These are phyloP conservation scores for Stagonosporopsis vannaccii DNA, from an alignment of 2,329 filamentous ascomycete genomes.

Conservation along the genomic window DNA sequence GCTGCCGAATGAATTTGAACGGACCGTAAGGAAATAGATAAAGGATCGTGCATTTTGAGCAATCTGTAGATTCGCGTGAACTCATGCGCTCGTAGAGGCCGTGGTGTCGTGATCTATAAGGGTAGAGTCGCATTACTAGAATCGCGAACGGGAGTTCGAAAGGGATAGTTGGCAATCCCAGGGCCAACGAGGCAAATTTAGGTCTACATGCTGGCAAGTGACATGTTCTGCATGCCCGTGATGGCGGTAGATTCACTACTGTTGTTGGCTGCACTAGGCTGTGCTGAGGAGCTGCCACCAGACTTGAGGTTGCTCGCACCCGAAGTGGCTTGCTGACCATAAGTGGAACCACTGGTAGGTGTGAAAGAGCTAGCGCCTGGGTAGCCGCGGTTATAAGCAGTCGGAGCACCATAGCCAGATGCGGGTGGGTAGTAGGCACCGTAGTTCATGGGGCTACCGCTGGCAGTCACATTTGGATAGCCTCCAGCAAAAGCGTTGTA, in stretches of 20 bases:
- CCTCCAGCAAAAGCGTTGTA: slow-evolving; percentile 28
- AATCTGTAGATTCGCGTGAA: neutral
- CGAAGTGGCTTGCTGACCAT: slow-evolving; percentile 24
- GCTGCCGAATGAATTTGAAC: neutral
- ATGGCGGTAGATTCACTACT: slow-evolving; percentile 25
- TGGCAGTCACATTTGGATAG: slow-evolving; percentile 31
- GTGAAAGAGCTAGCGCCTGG: slow-evolving; percentile 21
- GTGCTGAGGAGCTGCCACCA: neutral
- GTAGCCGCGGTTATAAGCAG: slow-evolving; percentile 35
- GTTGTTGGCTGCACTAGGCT: slow-evolving; percentile 16
- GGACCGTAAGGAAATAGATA: neutral
- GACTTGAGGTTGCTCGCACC: slow-evolving; percentile 7
- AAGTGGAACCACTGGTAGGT: slow-evolving; percentile 25
- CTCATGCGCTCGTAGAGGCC: neutral
- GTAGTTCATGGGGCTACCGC: slow-evolving; percentile 44
- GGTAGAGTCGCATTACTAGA: neutral
- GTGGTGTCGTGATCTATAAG: slow-evolving; percentile 12
- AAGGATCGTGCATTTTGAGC: neutral
- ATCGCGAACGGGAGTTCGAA: neutral
- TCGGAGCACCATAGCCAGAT: slow-evolving; percentile 32
- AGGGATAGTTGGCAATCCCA: neutral
- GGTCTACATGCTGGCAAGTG: slow-evolving; percentile 29
- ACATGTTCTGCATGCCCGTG: slow-evolving; percentile 37
- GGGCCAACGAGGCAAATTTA: neutral
- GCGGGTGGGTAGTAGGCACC: slow-evolving; percentile 41